phyloP scores from a whole-genome alignment of 2,329 filamentous ascomycete species.

The Rhynchosporium graminicola region DNA sequence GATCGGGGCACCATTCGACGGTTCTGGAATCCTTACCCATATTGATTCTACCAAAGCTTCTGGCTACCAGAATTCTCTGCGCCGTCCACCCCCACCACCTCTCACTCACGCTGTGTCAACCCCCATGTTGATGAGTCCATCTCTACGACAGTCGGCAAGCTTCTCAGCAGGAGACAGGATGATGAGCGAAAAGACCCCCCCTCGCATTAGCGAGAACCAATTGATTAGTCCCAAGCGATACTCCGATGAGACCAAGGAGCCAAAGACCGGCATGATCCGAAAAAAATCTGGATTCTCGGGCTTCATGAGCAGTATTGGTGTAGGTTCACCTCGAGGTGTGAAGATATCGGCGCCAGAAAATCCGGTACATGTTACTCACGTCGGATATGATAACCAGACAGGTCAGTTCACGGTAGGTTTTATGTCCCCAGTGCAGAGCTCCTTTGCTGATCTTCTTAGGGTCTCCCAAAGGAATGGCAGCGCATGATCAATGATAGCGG shows the following conservation, averaged over 20 bases:
- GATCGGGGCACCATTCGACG: slow-evolving; percentile 66
- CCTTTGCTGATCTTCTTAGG: slow-evolving; percentile 53
- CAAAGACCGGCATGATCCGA: slow-evolving; percentile 61
- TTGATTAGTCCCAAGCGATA: slow-evolving; percentile 66
- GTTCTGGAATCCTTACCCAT: slow-evolving; percentile 60
- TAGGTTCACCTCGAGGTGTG: slow-evolving; percentile 84
- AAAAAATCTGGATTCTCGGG: slow-evolving; percentile 90
- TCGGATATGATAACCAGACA: slow-evolving; percentile 94
- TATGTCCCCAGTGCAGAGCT: slow-evolving; percentile 16
- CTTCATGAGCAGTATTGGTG: slow-evolving; percentile 77
- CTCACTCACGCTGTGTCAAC: slow-evolving; percentile 56
- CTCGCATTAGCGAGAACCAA: slow-evolving; percentile 47
- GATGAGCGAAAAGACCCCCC: slow-evolving; percentile 52
- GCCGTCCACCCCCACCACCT: slow-evolving; percentile 47
- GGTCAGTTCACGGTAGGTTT: slow-evolving; percentile 83
- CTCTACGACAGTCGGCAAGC: slow-evolving; percentile 66
- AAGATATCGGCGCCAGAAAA: slow-evolving; percentile 98
- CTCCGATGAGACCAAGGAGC: slow-evolving; percentile 73
- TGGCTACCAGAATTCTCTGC: slow-evolving; percentile 41
- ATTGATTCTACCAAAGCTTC: slow-evolving; percentile 50
- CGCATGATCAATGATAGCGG: slow-evolving; percentile 92
- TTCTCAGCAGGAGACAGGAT: slow-evolving; percentile 56
- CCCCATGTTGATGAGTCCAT: slow-evolving; percentile 53
- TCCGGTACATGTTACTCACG: slow-evolving; percentile 95
- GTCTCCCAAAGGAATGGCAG: slow-evolving; percentile 97